Evolutionary conservation across 179 eudicot genomes (phyloP).

Genomic region (Beta corolliflora): DNA sequence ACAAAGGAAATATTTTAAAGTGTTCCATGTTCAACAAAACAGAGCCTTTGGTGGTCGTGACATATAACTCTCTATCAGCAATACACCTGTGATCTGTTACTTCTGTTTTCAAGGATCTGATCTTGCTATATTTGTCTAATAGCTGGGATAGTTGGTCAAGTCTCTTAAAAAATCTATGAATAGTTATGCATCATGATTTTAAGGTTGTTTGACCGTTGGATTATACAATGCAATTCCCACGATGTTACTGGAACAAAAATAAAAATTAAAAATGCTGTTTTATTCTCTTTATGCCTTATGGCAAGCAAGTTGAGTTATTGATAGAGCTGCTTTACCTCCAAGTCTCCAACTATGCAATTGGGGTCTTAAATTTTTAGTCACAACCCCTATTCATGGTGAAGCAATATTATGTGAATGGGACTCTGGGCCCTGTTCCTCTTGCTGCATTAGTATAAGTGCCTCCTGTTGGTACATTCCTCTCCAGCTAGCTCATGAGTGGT

Average conservation of each 20-base stretch:
- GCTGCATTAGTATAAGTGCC: background rate
- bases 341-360: background rate
- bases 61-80: background rate
- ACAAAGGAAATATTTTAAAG: too few species aligned
- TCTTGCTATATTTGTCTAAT: background rate
- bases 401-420: background rate
- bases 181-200: background rate
- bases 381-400: background rate
- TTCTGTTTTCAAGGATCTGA: too few species aligned
- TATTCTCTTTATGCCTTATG: background rate
- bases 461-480: background rate
- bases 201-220: background rate
- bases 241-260: background rate
- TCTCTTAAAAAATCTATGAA: background rate
- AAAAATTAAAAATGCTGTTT: background rate
- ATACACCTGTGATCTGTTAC: too few species aligned
- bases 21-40: too few species aligned
- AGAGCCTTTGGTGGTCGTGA: background rate
- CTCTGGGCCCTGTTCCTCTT: background rate
- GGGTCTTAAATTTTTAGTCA: too few species aligned
- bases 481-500: background rate
- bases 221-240: background rate
- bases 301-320: background rate
- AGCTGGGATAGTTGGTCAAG: background rate
- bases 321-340: constrained; percentile 2